Base-by-base conservation (phyloP, 805 yeast species). In the Citeromyces nyonsensis region DNA sequence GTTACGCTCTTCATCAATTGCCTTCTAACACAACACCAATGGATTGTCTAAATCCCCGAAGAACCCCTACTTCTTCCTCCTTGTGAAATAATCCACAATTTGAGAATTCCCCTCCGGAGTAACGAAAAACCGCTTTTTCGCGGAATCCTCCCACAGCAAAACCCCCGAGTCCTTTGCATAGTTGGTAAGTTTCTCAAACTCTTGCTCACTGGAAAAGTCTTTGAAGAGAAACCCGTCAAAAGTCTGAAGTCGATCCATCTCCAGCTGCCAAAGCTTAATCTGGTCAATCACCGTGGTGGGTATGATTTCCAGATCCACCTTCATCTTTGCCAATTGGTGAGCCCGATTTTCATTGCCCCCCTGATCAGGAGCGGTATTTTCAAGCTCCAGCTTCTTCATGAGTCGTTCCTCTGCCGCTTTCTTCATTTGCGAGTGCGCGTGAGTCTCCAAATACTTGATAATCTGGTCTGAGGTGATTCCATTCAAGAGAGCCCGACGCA, bases 261-360 rank as follows among this genome's bases (percentile, higher is more conserved):
- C 99, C 38, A 91, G 61, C 57, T 91, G 97, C 99, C 99, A 91
- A 33, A 91, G 62, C 48, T 75, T 77, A 43, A 91, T 82, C 51
- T 91, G 99, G 54, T 91, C 99, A 1, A 83, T 81, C n/a, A 91
- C 94, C 0, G 95, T 91, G 1, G 97, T 95, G 3, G 97, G 97
- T 5, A 81, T 51, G 9, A 91, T 59, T 46, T 76, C 75, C 36
- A 73, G 44, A 39, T 66, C 49, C 41, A 73, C 68, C 39, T 66
- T 65, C 6, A 64, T 54, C 10, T 57, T 58, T 5, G 57, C 49
- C 29, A 57, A 61, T 13, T 39, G 32, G n/a, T 24, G 24, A n/a
- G 27, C 20, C 13, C n/a, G 20, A 9, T 22, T 6, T 13, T 14
- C 15, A 5, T 18, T 28, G 11, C 27, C 15, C 24, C 36, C 38